Evolutionary conservation across 1,284 basidiomycete genomes (phyloP), one percentile per base, ranked within the genome.

Genomic region (Salmacisia buchloeana): DNA sequence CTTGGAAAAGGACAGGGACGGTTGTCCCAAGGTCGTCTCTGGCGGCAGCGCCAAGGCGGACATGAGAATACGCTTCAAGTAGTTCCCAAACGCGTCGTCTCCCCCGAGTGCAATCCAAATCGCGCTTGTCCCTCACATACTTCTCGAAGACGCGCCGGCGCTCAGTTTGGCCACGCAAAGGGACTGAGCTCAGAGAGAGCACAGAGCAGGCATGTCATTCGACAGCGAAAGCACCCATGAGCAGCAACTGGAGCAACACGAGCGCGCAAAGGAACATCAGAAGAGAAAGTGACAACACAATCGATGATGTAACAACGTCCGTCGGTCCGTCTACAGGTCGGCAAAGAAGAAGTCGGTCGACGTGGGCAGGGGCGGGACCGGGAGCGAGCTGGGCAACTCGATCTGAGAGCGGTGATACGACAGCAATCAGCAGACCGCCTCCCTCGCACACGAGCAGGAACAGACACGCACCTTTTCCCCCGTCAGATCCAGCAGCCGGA

Each of bases 21-120:
- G 96, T 0, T 99, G 96, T 83, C 94, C 94, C 1, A 97, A 97
- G 85, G 96, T 98, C 71, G 92, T 98, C 73, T 98, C 98, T 77
- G 83, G 96, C 21, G 93, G 93, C 65, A 89, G 91, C 18, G 52
- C 41, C 10, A 39, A 41, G 23, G 45, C 39, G 21, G 59, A 60
- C 33, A 31, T 49, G 59, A 27, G 49, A 10, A 54, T 33, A 54
- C 27, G 49, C 18, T 54, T 54, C 49, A 54, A 54, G 49, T 54
- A 54, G n/a, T n/a, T n/a, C n/a, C n/a, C n/a, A n/a, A n/a, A n/a
- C n/a, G n/a, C n/a, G n/a, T n/a, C n/a, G n/a, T n/a, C n/a, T n/a
- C n/a, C n/a, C n/a, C n/a, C n/a, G n/a, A n/a, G n/a, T n/a, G n/a
- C n/a, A n/a, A n/a, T n/a, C n/a, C n/a, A n/a, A n/a, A n/a, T n/a